phyloP scores from a whole-genome alignment of 192 early-diverging fungal genomes.

The Gamsiella multidivaricata region DNA sequence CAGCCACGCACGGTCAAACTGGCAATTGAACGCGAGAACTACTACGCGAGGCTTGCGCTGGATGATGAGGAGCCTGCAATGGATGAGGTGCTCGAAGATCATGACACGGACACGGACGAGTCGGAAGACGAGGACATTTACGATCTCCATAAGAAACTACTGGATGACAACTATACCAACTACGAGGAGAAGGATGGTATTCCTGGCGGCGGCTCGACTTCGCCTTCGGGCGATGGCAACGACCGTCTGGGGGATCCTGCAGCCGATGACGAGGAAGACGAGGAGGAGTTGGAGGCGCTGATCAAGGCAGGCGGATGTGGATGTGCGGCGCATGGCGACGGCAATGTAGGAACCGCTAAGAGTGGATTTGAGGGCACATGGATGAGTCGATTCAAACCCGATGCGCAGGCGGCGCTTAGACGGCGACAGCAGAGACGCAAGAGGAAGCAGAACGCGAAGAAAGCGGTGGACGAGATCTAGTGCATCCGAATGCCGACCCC shows the following conservation, averaged over 20 bases:
- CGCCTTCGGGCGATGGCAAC: too few relatives aligned
- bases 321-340: slow-evolving; percentile 48
- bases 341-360: slow-evolving; percentile 25
- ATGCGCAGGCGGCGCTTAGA: slow-evolving; percentile 26
- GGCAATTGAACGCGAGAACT: slow-evolving; percentile 56
- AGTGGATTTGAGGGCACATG: slow-evolving; percentile 48
- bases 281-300: slow-evolving; percentile 43
- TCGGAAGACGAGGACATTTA: slow-evolving; percentile 34
- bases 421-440: slow-evolving; percentile 30
- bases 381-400: slow-evolving; percentile 45
- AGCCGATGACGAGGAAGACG: slow-evolving; percentile 28
- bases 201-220: too few relatives aligned
- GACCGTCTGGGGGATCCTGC: slow-evolving; percentile 1
- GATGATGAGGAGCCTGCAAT: slow-evolving; percentile 46
- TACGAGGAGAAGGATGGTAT: slow-evolving; percentile 4
- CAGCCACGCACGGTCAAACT: slow-evolving; percentile 43
- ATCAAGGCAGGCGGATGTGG: slow-evolving; percentile 53
- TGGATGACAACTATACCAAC: neutral
- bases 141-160: slow-evolving; percentile 11
- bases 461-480: neutral
- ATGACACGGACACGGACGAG: slow-evolving; percentile 29
- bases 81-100: slow-evolving; percentile 47
- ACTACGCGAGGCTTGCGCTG: slow-evolving; percentile 34
- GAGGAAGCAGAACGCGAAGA: slow-evolving; percentile 7
- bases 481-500: too few relatives aligned